Conservation (phyloP, 805 yeast genomes). For the Hanseniaspora taiwanica region DNA sequence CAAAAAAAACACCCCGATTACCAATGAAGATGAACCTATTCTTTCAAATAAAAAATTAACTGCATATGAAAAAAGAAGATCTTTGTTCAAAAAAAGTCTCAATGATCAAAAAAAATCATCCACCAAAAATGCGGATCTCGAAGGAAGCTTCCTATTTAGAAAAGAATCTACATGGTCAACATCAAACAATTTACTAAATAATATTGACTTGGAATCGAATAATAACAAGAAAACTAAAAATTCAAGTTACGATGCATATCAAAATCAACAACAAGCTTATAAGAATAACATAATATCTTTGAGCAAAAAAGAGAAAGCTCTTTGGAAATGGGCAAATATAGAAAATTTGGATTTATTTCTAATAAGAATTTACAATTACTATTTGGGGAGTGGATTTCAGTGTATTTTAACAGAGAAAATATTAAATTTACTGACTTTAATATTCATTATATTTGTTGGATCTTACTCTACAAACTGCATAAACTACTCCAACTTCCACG, state of each 20-base stretch:
- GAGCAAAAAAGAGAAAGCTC: constrained; percentile 61
- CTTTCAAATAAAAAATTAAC: too few species aligned
- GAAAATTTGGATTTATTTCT: constrained; percentile 81
- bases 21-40: too few species aligned
- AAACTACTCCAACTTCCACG: constrained; percentile 39
- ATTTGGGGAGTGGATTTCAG: constrained; percentile 69
- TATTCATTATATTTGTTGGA: constrained; percentile 69
- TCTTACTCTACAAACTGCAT: constrained; percentile 75
- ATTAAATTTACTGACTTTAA: constrained; percentile 58
- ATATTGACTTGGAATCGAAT: background rate
- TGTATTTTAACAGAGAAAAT: constrained; percentile 59
- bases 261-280: too few species aligned
- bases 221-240: constrained; percentile 7
- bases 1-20: too few species aligned
- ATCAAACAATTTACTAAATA: background rate
- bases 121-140: constrained; percentile 7
- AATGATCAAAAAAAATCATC: constrained; percentile 8
- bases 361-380: constrained; percentile 71
- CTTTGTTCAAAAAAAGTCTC: constrained; percentile 7
- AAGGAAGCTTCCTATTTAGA: constrained; percentile 11
- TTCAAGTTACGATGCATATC: too few species aligned
- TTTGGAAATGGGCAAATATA: constrained; percentile 95
- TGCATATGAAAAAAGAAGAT: too few species aligned
- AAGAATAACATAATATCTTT: constrained; percentile 29
- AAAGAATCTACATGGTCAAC: constrained; percentile 9